Conservation (phyloP, 345 rosid genomes). For the Populus tremula region DNA sequence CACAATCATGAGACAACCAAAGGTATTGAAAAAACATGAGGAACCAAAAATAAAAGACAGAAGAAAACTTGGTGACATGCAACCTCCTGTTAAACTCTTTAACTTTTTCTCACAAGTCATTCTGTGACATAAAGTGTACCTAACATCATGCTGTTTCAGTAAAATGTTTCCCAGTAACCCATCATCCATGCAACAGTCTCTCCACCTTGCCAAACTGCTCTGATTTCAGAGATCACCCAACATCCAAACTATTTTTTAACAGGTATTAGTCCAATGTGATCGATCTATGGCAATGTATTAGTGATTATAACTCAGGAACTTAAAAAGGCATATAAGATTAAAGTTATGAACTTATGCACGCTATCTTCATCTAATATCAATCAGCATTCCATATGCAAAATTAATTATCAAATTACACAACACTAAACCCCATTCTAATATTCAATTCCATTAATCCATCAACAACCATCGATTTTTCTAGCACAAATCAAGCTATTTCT, state of each 20-base stretch:
- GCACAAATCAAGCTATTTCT: background rate
- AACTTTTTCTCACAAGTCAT: background rate
- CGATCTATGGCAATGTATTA: background rate
- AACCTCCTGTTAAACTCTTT: background rate
- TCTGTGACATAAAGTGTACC: background rate
- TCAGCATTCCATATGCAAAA: background rate
- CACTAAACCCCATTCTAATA: background rate
- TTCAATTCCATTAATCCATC: background rate
- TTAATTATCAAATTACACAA: background rate
- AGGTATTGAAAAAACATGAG: background rate
- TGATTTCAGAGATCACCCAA: background rate
- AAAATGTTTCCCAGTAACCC: background rate
- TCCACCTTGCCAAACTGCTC: background rate
- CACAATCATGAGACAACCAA: no score
- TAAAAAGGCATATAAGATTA: background rate
- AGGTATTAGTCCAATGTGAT: background rate
- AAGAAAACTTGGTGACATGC: background rate
- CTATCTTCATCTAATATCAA: background rate
- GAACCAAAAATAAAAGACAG: background rate
- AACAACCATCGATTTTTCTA: background rate
- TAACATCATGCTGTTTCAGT: background rate
- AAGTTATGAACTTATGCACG: background rate
- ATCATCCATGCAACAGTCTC: background rate
- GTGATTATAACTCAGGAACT: background rate
- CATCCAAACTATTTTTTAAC: background rate